Evolutionary conservation across 305 asterid genomes (phyloP).

Genomic region (Rubia tinctorum): DNA sequence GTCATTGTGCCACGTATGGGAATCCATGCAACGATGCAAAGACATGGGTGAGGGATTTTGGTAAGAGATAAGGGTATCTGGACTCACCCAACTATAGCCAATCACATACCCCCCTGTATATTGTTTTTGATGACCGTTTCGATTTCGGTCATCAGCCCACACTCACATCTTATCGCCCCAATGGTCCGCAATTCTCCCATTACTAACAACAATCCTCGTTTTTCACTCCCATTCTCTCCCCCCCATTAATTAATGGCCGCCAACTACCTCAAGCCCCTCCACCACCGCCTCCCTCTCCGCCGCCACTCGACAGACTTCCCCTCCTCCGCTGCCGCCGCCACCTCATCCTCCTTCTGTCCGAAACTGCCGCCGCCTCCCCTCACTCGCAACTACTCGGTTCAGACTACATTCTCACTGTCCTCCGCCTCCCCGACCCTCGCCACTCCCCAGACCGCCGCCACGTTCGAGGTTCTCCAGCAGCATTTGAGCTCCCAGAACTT

Average conservation of each 20-base stretch:
- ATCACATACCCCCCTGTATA: constrained; percentile 37
- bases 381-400: not conserved
- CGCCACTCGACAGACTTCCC: constrained; percentile 51
- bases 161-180: constrained; percentile 58
- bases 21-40: not conserved
- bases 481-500: constrained; percentile 45
- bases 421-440: constrained; percentile 25
- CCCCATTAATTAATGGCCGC: constrained; percentile 48
- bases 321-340: constrained; percentile 16
- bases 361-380: constrained; percentile 10
- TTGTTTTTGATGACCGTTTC: constrained; percentile 33
- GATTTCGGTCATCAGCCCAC: constrained; percentile 32
- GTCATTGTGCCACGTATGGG: not conserved
- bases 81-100: constrained; percentile 39
- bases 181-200: constrained; percentile 16
- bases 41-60: not conserved
- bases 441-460: constrained; percentile 26
- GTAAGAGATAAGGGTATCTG: constrained; percentile 18
- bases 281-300: constrained; percentile 38
- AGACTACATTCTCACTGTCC: constrained; percentile 15
- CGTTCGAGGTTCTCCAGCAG: constrained; percentile 52
- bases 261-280: constrained; percentile 50
- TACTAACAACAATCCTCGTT: not conserved
- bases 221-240: not conserved
- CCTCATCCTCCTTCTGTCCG: constrained; percentile 24